A percentile compares a stretch with the other conserved stretches of the same genome.
Evolutionary conservation across 2,329 filamentous ascomycete genomes (phyloP).

Genomic region (Xylariaceae sp.): DNA sequence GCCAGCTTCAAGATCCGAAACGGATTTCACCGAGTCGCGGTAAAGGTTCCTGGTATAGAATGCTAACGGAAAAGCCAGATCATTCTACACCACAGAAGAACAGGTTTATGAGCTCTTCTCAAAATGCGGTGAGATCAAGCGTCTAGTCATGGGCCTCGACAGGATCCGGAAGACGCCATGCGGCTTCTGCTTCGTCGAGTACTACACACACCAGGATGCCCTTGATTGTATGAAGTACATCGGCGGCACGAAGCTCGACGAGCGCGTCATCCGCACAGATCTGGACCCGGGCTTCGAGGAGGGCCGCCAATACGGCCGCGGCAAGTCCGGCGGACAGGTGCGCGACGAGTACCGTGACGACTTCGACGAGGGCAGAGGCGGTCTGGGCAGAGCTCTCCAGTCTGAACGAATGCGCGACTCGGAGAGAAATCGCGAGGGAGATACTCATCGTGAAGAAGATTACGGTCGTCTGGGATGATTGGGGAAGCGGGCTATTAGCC

Average conservation of each 20-base stretch:
- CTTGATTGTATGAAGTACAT: conserved; percentile 98
- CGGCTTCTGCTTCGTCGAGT: conserved; percentile 99
- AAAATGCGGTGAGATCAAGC: conserved; percentile 97
- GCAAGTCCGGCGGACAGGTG: conserved; percentile 94
- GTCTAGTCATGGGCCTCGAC: conserved; percentile 94
- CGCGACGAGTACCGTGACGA: conserved; percentile 97
- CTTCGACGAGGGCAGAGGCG: conserved; percentile 90
- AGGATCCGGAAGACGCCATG: conserved; percentile 96
- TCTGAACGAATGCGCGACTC: conserved; percentile 35
- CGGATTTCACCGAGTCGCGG: background rate
- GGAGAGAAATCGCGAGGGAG: conserved; percentile 39
- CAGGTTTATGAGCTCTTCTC: conserved; percentile 96
- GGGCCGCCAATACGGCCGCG: conserved; percentile 90
- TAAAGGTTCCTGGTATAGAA: background rate
- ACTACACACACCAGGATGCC: conserved; percentile 95
- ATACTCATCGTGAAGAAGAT: conserved; percentile 45
- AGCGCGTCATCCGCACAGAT: conserved; percentile 92
- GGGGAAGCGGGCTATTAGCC: conserved; percentile 20
- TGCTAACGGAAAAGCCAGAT: conserved; percentile 44
- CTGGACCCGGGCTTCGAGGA: conserved; percentile 94
- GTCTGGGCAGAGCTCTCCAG: conserved; percentile 73
- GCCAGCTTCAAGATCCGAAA: background rate
- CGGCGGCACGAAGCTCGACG: conserved; percentile 94
- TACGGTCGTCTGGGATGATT: conserved; percentile 50
- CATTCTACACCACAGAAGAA: conserved; percentile 98